Base-by-base conservation (phyloP, 768 basidiomycete genomes). In the Collybia sordida region DNA sequence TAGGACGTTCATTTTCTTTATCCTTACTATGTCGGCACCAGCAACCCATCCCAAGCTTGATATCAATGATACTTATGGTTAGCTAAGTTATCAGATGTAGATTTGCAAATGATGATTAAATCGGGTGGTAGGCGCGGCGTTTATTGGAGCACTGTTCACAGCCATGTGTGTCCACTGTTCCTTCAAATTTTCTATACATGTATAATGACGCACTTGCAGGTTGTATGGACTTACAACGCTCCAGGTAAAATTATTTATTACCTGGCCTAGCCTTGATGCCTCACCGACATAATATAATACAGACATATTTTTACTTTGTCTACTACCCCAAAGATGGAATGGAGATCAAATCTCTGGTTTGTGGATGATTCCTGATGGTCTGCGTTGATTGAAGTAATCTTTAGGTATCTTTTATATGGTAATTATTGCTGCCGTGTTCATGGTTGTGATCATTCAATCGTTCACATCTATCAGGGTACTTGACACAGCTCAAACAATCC, bases 181-280 rank as follows among this genome's bases (percentile, higher is more conserved):
- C 37, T 28, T 43, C 12, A 49, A 40, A 0, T n/a, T 12, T 3
- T 17, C 24, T 39, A n/a, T 37, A 18, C 18, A 27, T 28, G 27
- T 52, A 49, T 41, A 43, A 41, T 21, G n/a, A 34, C 37, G 6
- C 19, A 27, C 46, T 25, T 5, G 4, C 23, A 70, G 70, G 52
- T 51, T 72, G 38, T 72, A 70, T 48, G 68, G 70, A n/a, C 52
- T 70, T 39, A 72, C 70, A 23, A 69, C 61, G 38, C 53, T 72
- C 21, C 70, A 72, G 46, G 66, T 68, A 52, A 19, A 52, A 47
- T 42, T 36, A 21, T 5, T 49, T 7, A 8, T 22, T 22, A 15
- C 4, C 12, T 18, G 3, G 36, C 19, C 12, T 18, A 2, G 36
- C 19, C 1, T 39, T 17, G 17, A 34, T 25, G 14, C 23, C 3